Base-by-base conservation (phyloP, 2,329 filamentous ascomycete species). In the Aaosphaeria arxii region DNA sequence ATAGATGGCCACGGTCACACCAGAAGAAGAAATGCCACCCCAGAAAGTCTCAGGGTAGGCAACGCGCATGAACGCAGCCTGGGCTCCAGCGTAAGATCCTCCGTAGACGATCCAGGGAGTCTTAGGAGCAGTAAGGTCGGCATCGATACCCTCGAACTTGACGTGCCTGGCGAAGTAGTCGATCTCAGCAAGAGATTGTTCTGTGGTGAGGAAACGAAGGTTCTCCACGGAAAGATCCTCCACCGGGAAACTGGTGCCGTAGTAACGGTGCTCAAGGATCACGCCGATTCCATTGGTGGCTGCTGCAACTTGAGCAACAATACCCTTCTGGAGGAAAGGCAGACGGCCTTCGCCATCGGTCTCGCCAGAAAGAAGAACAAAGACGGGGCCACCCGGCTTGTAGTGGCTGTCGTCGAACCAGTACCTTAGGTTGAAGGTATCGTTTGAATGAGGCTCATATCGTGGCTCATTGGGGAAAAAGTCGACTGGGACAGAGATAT, bases 191-290 rank as follows among this genome's bases (percentile, higher is more conserved):
- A 95, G 66, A 0, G 89, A 84, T 67, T 95, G 90, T 57, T 91
- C 87, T 0, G 89, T 94, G 1, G 88, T 86, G 61, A 95, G 74
- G 74, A 94, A 95, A 3, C 90, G 85, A 54, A 95, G 71, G 57
- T 82, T 91, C 63, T 87, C 73, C 0, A 83, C 85, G 0, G 79
- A 79, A 17, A 92, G 75, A 59, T 91, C 79, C 1, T 77, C 66
- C 0, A 82, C 81, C 0, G 89, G 89, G 46, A 86, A 84, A 64
- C 87, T 91, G 9, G 77, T 78, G 47, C 90, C 90, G 63, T 95
- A 95, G 75, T 95, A 95, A 30, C 90, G 83, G 63, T 95, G 90
- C 72, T 95, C 90, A 3, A 95, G 78, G 42, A 95, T 81, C 2
- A 95, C 86, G 3, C 85, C 89, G 29, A 95, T 72, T 1, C 90